Evolutionary conservation across 2,329 filamentous ascomycete species (phyloP).

Genomic region (Trichoderma sp.): DNA sequence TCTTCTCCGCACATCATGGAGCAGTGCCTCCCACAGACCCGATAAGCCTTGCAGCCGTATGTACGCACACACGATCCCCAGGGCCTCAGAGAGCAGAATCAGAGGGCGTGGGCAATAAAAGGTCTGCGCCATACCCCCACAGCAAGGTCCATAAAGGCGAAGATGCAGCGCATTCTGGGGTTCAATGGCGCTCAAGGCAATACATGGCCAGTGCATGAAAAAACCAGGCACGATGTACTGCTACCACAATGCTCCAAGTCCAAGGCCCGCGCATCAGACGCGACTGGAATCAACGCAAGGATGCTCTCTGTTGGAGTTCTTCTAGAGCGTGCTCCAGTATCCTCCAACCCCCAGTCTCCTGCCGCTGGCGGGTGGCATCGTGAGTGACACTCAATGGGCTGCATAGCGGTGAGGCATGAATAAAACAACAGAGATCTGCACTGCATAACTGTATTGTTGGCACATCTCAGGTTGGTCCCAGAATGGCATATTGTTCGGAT

Average conservation of each 20-base stretch:
- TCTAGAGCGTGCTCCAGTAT: conserved; percentile 1
- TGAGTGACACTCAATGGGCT: background rate
- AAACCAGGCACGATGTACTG: background rate
- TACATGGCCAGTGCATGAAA: conserved; percentile 6
- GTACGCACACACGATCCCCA: background rate
- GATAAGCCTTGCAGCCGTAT: background rate
- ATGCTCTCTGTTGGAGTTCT: background rate
- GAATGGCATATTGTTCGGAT: conserved; percentile 1
- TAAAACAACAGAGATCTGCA: conserved; percentile 7
- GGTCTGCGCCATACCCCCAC: background rate
- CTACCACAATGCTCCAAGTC: background rate
- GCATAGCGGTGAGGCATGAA: conserved; percentile 10
- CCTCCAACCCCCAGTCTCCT: background rate
- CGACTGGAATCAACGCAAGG: conserved; percentile 1
- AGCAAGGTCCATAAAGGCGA: conserved; percentile 8
- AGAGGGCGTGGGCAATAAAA: background rate
- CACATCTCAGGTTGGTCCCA: conserved; percentile 3
- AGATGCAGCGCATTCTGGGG: conserved; percentile 12
- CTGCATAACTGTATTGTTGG: conserved; percentile 19
- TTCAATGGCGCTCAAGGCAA: conserved; percentile 14
- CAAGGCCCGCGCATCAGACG: background rate
- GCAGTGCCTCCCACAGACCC: background rate
- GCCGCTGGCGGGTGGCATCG: background rate
- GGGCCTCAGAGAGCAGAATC: background rate
- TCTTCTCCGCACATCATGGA: conserved; percentile 8